Conservation (phyloP, 495 filamentous ascomycete species). For the Glonium stellatum region DNA sequence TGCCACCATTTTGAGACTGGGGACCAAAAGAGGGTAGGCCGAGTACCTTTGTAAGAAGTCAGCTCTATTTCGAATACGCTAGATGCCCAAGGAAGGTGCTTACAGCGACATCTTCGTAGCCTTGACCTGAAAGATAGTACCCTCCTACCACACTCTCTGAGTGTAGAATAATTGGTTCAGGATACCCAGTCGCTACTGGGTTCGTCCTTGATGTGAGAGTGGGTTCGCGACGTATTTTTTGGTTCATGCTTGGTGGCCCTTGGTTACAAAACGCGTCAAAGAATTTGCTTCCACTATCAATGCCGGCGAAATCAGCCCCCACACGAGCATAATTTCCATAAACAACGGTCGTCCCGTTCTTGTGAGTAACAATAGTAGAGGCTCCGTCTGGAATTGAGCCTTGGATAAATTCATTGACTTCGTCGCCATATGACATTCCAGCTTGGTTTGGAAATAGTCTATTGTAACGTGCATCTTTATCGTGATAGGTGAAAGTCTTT, state of each 20-base stretch:
- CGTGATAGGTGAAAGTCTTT: slow-evolving; percentile 30
- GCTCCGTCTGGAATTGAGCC: slow-evolving; percentile 19
- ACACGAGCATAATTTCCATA: slow-evolving; percentile 35
- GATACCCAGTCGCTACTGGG: slow-evolving; percentile 4
- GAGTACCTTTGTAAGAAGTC: too few species aligned
- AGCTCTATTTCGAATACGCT: too few species aligned
- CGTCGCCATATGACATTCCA: neutral
- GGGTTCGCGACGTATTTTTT: neutral
- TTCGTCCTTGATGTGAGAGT: neutral
- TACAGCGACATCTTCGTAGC: slow-evolving; percentile 10
- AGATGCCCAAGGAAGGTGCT: too few species aligned
- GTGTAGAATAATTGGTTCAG: neutral
- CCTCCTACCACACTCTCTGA: neutral
- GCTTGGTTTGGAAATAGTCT: slow-evolving; percentile 38
- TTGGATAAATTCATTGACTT: neutral
- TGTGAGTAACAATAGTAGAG: slow-evolving; percentile 38
- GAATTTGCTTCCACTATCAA: neutral
- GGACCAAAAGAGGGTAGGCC: slow-evolving; percentile 2
- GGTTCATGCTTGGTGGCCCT: neutral
- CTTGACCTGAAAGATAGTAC: neutral
- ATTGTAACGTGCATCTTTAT: slow-evolving; percentile 42
- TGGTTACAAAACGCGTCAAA: neutral
- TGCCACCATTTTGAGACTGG: neutral
- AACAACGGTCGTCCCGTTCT: slow-evolving; percentile 35
- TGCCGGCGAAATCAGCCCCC: slow-evolving; percentile 4